A percentile compares a stretch with the other conserved stretches of the same genome.
Evolutionary conservation across 1,139 yeast genomes (phyloP).

Genomic region (Saccharomyces uvarum): DNA sequence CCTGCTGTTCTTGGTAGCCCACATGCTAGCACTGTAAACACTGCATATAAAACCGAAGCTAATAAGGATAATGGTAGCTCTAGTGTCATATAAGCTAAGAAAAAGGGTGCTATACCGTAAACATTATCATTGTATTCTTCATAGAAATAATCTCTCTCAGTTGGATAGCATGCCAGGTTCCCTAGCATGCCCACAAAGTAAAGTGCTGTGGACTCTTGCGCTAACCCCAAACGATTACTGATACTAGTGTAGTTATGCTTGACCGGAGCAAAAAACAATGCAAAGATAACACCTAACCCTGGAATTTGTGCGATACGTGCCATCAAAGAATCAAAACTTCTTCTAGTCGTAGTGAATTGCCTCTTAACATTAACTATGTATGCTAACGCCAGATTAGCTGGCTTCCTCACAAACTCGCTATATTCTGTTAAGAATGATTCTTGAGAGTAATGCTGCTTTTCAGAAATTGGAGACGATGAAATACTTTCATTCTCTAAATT

Average conservation of each 20-base stretch:
- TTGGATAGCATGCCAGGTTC: conserved; percentile 67
- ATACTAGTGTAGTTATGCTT: conserved; percentile 52
- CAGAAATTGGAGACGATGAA: neutral
- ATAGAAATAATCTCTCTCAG: conserved; percentile 66
- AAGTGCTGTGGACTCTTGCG: conserved; percentile 65
- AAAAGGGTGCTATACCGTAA: conserved; percentile 61
- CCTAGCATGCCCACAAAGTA: conserved; percentile 76
- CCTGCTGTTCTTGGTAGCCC: conserved; percentile 66
- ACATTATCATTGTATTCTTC: conserved; percentile 72
- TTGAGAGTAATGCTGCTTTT: conserved; percentile 7
- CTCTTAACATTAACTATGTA: conserved; percentile 39
- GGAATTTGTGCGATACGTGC: conserved; percentile 63
- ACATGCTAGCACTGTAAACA: conserved; percentile 57
- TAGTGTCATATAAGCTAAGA: conserved; percentile 52
- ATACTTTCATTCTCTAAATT: neutral
- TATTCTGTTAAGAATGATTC: conserved; percentile 15
- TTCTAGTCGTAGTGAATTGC: conserved; percentile 44
- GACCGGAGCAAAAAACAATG: conserved; percentile 67
- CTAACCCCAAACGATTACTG: conserved; percentile 60
- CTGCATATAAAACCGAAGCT: conserved; percentile 51
- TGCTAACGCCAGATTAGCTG: conserved; percentile 35
- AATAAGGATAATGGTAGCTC: conserved; percentile 70
- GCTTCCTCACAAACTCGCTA: conserved; percentile 16
- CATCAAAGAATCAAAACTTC: conserved; percentile 55
- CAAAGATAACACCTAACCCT: conserved; percentile 56